Conservation (phyloP, 306 rosid species). For the Dryas drummondii region DNA sequence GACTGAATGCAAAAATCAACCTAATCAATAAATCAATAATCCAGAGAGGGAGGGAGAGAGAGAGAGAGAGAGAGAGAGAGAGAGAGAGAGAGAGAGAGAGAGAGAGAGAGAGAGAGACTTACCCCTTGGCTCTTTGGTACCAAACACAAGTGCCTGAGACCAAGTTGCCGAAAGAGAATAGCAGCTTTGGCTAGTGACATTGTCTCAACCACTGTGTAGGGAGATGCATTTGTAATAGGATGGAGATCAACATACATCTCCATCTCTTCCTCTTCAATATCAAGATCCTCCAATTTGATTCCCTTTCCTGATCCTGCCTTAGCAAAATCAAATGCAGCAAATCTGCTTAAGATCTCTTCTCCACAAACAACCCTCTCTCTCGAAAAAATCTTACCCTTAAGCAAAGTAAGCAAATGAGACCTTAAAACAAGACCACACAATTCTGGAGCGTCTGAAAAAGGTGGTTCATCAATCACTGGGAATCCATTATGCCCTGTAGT, state of each 20-base stretch:
- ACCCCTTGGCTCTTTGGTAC: constrained; percentile 74
- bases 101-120: constrained; percentile 22
- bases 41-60: no score
- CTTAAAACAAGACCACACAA: constrained; percentile 81
- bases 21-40: no score
- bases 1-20: no score
- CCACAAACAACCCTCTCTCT: constrained; percentile 35
- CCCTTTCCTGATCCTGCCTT: constrained; percentile 90
- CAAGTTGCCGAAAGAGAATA: constrained; percentile 70
- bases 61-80: no score
- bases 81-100: neutral
- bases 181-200: constrained; percentile 83
- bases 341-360: constrained; percentile 28
- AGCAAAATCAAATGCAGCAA: constrained; percentile 64
- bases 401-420: constrained; percentile 83
- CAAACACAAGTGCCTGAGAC: constrained; percentile 79
- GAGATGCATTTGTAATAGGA: constrained; percentile 66
- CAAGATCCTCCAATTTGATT: constrained; percentile 68
- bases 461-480: constrained; percentile 92
- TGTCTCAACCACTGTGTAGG: constrained; percentile 72
- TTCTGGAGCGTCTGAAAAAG: constrained; percentile 64
- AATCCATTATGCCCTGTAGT: constrained; percentile 70
- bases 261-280: constrained; percentile 64
- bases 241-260: constrained; percentile 83
- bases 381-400: constrained; percentile 61